Evolutionary conservation across 164 flowering plant genomes (phyloP).

Genomic region (Annona squamosa): DNA sequence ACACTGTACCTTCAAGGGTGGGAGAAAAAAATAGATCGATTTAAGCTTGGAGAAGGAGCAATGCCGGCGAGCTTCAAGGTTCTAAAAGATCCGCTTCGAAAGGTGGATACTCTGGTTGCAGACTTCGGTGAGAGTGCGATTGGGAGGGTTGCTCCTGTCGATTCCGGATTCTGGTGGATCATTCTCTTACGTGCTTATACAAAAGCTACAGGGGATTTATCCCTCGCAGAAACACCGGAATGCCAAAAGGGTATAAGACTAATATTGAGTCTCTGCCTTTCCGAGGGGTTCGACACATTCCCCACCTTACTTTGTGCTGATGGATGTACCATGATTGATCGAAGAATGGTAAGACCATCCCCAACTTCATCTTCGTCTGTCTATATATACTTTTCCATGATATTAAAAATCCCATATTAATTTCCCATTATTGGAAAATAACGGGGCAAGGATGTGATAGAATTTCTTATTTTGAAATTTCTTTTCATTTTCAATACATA

Average conservation of each 20-base stretch:
- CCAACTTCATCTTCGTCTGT: not conserved
- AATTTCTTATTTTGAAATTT: no score
- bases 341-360: conserved; percentile 21
- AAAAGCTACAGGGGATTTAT: conserved; percentile 21
- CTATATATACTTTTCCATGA: no score
- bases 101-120: conserved; percentile 17
- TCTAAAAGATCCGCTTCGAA: conserved; percentile 19
- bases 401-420: no score
- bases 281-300: conserved; percentile 25
- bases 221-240: conserved; percentile 21
- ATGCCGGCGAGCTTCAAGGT: conserved; percentile 27
- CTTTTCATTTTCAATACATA: no score
- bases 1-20: conserved; percentile 25
- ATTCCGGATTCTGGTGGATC: conserved; percentile 27
- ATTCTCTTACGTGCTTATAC: conserved; percentile 24
- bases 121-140: conserved; percentile 29
- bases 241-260: conserved; percentile 25
- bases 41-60: conserved; percentile 25
- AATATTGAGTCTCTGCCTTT: conserved; percentile 18
- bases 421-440: no score
- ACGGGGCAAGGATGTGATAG: no score
- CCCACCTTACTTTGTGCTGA: conserved; percentile 25
- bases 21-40: conserved; percentile 24
- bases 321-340: conserved; percentile 25
- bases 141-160: conserved; percentile 28